Percentiles rank a stretch among this genome's conserved stretches.
These are phyloP conservation scores for Aquilaria malaccensis DNA, from an alignment of 345 rosid genomes.

Conservation along the genomic window DNA sequence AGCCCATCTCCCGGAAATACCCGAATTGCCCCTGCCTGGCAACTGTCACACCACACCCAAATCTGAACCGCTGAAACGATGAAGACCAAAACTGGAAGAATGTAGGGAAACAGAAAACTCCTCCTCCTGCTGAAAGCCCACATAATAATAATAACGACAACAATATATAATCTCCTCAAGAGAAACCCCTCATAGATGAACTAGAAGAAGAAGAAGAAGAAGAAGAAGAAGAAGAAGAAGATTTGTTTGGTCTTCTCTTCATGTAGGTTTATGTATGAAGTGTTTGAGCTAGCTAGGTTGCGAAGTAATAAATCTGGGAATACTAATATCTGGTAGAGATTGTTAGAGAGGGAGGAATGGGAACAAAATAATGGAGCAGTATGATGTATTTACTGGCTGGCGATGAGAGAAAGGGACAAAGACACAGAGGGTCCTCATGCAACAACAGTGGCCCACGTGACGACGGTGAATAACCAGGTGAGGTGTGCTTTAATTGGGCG, in stretches of 20 bases:
- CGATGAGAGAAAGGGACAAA: conserved; percentile 7
- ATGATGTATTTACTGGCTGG: conserved; percentile 16
- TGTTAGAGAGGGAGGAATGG: not conserved
- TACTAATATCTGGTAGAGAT: not conserved
- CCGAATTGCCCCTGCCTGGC: conserved; percentile 45
- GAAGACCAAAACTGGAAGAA: conserved; percentile 18
- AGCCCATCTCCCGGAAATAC: conserved; percentile 21
- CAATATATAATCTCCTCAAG: not conserved
- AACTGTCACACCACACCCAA: conserved; percentile 28
- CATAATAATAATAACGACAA: conserved; percentile 1
- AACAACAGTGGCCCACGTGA: conserved; percentile 28
- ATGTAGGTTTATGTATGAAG: too few relatives aligned
- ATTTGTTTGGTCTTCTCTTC: not conserved
- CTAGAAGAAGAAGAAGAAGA: not conserved
- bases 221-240: not conserved
- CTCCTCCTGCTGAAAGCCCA: conserved; percentile 19
- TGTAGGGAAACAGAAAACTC: conserved; percentile 17
- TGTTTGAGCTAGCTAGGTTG: not conserved
- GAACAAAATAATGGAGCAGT: conserved; percentile 1
- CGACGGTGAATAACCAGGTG: not conserved
- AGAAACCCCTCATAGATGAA: conserved; percentile 26
- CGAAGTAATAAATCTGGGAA: not conserved
- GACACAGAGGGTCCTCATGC: conserved; percentile 16
- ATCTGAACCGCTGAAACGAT: conserved; percentile 26
- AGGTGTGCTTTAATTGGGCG: too few relatives aligned